A percentile compares a stretch with the other conserved stretches of the same genome.
phyloP scores from a whole-genome alignment of 2,329 filamentous ascomycete species.

The Verticillium tricorpus region DNA sequence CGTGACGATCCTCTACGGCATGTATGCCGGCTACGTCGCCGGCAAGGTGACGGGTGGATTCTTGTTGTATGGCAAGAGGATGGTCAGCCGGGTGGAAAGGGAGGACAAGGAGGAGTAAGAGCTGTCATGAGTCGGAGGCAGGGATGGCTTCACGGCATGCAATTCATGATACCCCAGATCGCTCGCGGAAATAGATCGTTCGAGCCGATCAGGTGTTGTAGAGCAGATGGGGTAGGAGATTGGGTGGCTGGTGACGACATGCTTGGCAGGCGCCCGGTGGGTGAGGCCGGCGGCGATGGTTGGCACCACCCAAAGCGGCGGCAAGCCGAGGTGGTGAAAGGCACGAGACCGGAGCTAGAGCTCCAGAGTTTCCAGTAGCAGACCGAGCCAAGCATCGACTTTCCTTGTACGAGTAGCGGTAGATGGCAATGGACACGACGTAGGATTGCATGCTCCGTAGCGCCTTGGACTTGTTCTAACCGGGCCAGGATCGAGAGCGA shows the following conservation, averaged over 20 bases:
- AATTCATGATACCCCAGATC: neutral
- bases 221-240: neutral
- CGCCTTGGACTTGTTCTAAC: neutral
- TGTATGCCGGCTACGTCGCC: slow-evolving; percentile 72
- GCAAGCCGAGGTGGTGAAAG: neutral
- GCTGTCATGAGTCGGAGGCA: neutral
- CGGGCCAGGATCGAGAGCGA: neutral
- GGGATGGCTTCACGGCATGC: neutral
- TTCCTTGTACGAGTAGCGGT: neutral
- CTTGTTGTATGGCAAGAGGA: slow-evolving; percentile 40
- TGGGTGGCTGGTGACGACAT: neutral
- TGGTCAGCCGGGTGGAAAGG: slow-evolving; percentile 21
- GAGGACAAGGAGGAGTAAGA: slow-evolving; percentile 18
- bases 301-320: neutral
- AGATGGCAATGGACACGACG: neutral
- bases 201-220: neutral
- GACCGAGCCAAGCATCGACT: neutral
- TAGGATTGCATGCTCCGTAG: neutral
- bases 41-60: slow-evolving; percentile 61
- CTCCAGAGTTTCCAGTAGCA: neutral
- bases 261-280: neutral
- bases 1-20: slow-evolving; percentile 79
- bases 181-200: neutral
- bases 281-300: neutral
- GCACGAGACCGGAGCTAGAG: neutral